Evolutionary conservation across 768 basidiomycete genomes (phyloP).

Genomic region (Tulasnella calospora): DNA sequence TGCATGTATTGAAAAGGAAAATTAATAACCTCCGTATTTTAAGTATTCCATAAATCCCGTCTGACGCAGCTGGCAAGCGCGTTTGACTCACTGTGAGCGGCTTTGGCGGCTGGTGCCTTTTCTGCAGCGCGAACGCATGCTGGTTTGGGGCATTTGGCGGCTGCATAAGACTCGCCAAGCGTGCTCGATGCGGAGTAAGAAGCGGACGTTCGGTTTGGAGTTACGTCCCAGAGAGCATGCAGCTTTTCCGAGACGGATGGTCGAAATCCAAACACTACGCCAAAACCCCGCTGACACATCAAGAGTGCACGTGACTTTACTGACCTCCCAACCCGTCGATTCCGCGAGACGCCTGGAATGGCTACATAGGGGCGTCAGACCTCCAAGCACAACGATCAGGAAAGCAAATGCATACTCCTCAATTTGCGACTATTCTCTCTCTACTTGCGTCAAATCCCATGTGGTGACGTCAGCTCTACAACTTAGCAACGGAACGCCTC

Average conservation of each 20-base stretch:
- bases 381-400: background rate
- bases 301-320: background rate
- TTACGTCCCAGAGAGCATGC: background rate
- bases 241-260: too few species aligned
- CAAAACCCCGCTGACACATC: background rate
- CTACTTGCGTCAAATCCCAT: background rate
- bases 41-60: background rate
- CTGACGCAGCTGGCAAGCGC: background rate
- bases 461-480: background rate
- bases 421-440: background rate
- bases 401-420: background rate
- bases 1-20: background rate
- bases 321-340: background rate
- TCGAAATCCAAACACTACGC: background rate
- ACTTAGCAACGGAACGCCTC: background rate
- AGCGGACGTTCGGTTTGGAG: background rate
- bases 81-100: background rate
- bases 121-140: background rate
- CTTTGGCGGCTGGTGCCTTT: background rate
- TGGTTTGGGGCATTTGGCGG: background rate
- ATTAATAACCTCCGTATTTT: background rate
- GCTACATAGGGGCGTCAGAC: background rate
- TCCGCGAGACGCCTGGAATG: background rate
- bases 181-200: background rate
- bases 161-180: background rate